A percentile compares a stretch with the other conserved stretches of the same genome.
Evolutionary conservation across 208 protist genomes (phyloP).

Genomic region (Trypanosoma cruzi): DNA sequence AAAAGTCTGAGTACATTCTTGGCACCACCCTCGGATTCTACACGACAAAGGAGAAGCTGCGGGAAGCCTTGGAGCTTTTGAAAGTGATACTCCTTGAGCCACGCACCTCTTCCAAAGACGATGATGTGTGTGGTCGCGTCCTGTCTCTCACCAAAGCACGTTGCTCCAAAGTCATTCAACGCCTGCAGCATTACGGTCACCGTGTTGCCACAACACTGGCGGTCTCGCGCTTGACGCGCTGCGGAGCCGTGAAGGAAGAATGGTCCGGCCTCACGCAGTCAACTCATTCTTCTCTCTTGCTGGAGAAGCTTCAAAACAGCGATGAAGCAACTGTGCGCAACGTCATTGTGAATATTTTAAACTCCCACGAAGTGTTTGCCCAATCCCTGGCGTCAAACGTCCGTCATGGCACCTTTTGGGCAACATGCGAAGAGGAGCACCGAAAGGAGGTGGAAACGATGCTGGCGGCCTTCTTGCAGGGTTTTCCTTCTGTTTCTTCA

Average conservation of each 20-base stretch:
- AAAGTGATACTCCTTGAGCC: slow-evolving; percentile 68
- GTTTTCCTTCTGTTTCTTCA: slow-evolving; percentile 28
- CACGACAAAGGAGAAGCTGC: slow-evolving; percentile 83
- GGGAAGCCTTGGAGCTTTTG: slow-evolving; percentile 77
- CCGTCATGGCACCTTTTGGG: slow-evolving; percentile 63
- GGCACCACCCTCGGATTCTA: slow-evolving; percentile 85
- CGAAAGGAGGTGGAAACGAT: slow-evolving; percentile 50
- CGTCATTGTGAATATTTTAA: slow-evolving; percentile 41
- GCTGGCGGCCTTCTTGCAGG: slow-evolving; percentile 43
- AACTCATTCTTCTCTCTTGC: slow-evolving; percentile 52
- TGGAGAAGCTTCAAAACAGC: slow-evolving; percentile 68
- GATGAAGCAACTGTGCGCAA: slow-evolving; percentile 30
- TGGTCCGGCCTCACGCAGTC: slow-evolving; percentile 80
- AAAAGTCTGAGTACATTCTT: slow-evolving; percentile 51
- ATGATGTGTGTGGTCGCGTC: slow-evolving; percentile 68
- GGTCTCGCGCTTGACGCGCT: slow-evolving; percentile 56
- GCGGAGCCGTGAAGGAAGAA: slow-evolving; percentile 64
- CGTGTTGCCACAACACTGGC: slow-evolving; percentile 70
- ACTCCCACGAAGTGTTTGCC: slow-evolving; percentile 43
- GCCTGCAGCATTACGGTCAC: slow-evolving; percentile 71
- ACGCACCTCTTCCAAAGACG: slow-evolving; percentile 50
- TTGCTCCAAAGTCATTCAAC: slow-evolving; percentile 68
- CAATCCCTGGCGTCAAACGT: slow-evolving; percentile 47
- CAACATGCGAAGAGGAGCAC: slow-evolving; percentile 81
- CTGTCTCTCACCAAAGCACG: slow-evolving; percentile 72